Conservation (phyloP, 2,329 filamentous ascomycete genomes). For the Aspergillus eucalypticola region DNA sequence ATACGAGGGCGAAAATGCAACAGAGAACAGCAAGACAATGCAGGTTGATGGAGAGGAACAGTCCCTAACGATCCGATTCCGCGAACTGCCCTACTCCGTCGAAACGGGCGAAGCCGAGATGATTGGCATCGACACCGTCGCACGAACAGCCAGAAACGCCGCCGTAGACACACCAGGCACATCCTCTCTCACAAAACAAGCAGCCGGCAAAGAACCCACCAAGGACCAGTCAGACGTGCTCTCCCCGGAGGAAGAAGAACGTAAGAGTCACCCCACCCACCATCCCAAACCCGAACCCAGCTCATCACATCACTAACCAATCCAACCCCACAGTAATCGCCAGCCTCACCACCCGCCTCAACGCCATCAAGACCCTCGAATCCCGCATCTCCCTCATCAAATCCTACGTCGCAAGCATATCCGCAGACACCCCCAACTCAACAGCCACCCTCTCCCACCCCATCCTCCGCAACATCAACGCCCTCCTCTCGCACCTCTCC, state of each 20-base stretch:
- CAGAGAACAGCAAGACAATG: conserved; percentile 62
- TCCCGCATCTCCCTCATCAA: conserved; percentile 71
- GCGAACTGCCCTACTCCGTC: conserved; percentile 79
- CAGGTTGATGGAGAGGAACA: conserved; percentile 68
- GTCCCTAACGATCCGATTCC: conserved; percentile 68
- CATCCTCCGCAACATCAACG: conserved; percentile 84
- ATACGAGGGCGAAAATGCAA: conserved; percentile 67
- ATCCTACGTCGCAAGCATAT: conserved; percentile 74
- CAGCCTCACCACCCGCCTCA: conserved; percentile 79
- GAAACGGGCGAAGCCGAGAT: conserved; percentile 96
- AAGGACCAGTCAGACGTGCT: conserved; percentile 40
- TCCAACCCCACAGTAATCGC: conserved; percentile 46
- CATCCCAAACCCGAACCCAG: neutral
- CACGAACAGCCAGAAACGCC: conserved; percentile 79
- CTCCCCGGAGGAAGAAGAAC: conserved; percentile 64
- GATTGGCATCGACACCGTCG: conserved; percentile 94
- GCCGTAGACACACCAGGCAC: conserved; percentile 47
- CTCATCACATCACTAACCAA: neutral
- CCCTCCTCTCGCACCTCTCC: conserved; percentile 78
- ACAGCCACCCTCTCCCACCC: conserved; percentile 64
- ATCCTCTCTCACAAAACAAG: conserved; percentile 13
- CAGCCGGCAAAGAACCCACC: conserved; percentile 26
- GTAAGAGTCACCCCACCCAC: conserved; percentile 38
- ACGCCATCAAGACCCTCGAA: conserved; percentile 91
- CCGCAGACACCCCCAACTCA: conserved; percentile 38